Base-by-base conservation (phyloP, 805 yeast species). In the Lachancea cidri region DNA sequence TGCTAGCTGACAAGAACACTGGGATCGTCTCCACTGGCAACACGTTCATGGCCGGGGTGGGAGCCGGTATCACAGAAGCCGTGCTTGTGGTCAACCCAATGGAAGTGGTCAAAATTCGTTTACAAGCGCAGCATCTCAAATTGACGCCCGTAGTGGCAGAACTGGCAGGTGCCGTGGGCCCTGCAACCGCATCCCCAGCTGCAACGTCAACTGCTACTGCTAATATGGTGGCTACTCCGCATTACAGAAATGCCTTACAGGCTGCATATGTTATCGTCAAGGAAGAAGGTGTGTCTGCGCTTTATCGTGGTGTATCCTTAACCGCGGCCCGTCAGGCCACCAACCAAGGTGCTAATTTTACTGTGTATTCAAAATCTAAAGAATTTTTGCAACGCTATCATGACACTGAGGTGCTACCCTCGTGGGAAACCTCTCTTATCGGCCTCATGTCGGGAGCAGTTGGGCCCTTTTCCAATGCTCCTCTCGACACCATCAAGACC, bases 291-390 rank as follows among this genome's bases (percentile, higher is more conserved):
- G 72, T 86, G 54, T 74, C 76, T 38, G 86, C 96, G 7, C 68
- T 91, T 45, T 91, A 91, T 72, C 77, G 96, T 62, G 98, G 98
- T 61, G 98, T 91, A 19, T 77, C 89, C 2, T 78, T 91, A 58
- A 91, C 98, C 25, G 96, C 97, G 29, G 95, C 96, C 22, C 81
- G 98, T 72, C 98, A 91, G 66, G 97, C 98, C 20, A 83, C 96
- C 44, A 91, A 91, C 72, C 98, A 91, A 70, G 98, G 97, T 72
- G 97, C 94, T 36, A 91, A 93, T 69, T 91, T 91, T 68, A 91
- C 98, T 2, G 95, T 87, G 22, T 91, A 91, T 70, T 84, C 96
- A 19, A 83, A 83, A 64, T 68, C 89, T 53, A 87, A 83, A 63
- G 83, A 81, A 55, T 71, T 62, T 51, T 74, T 87, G 54, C 83